phyloP scores from a whole-genome alignment of 371 early-diverging fungal species.

The Lichtheimia ramosa region DNA sequence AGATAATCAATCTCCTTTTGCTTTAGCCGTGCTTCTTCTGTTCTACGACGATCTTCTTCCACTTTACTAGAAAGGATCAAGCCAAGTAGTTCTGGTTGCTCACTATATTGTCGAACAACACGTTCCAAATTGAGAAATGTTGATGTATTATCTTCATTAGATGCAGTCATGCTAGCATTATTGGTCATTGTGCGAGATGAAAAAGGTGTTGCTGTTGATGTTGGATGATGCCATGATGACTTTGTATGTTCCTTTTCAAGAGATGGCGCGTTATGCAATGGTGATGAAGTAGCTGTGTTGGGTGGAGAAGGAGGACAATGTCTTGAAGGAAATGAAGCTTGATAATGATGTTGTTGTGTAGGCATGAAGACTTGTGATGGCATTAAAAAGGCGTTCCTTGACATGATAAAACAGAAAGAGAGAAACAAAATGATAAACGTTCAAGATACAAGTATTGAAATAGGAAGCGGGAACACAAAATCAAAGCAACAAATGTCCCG shows the following conservation, averaged over 20 bases:
- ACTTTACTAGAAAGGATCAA: slow-evolving; percentile 54
- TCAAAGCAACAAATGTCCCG: background rate
- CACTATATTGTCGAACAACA: slow-evolving; percentile 46
- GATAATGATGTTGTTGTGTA: slow-evolving; percentile 4
- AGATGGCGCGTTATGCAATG: slow-evolving; percentile 1
- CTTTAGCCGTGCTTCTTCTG: slow-evolving; percentile 52
- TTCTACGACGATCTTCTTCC: slow-evolving; percentile 56
- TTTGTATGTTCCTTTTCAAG: background rate
- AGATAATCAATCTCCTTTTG: slow-evolving; percentile 45
- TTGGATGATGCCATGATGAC: slow-evolving; percentile 5
- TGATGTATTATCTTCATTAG: slow-evolving; percentile 4
- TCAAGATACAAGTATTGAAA: background rate
- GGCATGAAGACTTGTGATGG: slow-evolving; percentile 1
- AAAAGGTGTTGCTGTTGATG: background rate
- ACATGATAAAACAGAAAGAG: slow-evolving; percentile 7
- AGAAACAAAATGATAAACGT: background rate
- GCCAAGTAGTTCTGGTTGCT: slow-evolving; percentile 52
- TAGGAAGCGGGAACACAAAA: slow-evolving; percentile 3
- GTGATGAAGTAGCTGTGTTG: slow-evolving; percentile 8
- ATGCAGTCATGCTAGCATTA: background rate
- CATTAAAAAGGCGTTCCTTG: slow-evolving; percentile 4
- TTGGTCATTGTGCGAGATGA: background rate
- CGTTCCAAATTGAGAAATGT: slow-evolving; percentile 40
- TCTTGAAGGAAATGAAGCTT: background rate
- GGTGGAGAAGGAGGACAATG: slow-evolving; percentile 12